Evolutionary conservation across 75 land plant genomes (phyloP), one percentile per base, ranked within the genome.

Genomic region (Sequoiadendron giganteum): DNA sequence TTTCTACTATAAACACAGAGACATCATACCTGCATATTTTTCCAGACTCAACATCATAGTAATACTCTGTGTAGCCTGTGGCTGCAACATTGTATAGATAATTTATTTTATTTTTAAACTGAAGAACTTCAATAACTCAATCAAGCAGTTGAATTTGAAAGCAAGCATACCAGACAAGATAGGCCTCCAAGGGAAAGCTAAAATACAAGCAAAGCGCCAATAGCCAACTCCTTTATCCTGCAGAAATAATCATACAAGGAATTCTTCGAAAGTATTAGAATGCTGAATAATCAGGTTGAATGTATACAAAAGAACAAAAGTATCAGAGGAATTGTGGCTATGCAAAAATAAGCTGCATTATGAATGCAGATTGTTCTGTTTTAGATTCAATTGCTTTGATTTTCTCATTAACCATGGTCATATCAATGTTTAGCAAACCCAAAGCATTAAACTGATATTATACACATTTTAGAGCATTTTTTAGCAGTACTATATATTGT

Each of bases 131-230:
- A 73, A 73, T 34, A 40, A 87, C 88, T 78, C 85, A 34, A 86
- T 32, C 48, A 87, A 25, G 28, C 48, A 39, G 16, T 47, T 77
- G 21, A 87, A 85, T 14, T 86, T 40, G 87, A 47, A 82, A 82
- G 4, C 5, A 6, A 47, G 2, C 61, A 10, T 93, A 98, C 99
- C 99, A 87, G 99, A 95, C 85, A 98, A 94, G 88, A 97, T 97
- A 25, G 99, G 99, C 88, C 90, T 95, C 99, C 99, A 98, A 39
- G 99, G 99, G 79, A 98, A 96, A 84, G 96, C 91, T 91, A 98
- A 78, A 75, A 97, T 87, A 89, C 99, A 98, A 73, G 91, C 95
- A 83, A 98, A 98, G 13, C 95, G 92, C 99, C 99, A 98, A 72
- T 94, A 91, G 11, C 95, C 99, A 56, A 96, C 84, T 25, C 94